Evolutionary conservation across 768 basidiomycete genomes (phyloP).

Genomic region (Phanerochaete carnosa): DNA sequence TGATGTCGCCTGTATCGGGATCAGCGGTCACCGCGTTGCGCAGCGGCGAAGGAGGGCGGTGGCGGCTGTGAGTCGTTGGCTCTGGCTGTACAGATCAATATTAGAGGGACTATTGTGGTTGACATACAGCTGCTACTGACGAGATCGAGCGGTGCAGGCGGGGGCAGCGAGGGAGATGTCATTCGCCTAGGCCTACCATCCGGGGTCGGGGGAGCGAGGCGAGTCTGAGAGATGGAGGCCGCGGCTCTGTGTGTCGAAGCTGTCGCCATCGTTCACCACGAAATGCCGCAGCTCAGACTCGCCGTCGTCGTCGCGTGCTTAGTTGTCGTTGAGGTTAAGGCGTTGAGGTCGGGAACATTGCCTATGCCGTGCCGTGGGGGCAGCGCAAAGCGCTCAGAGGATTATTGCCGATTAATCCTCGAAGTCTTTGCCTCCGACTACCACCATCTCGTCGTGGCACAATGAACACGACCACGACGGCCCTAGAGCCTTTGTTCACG

Average conservation of each 20-base stretch:
- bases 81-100: slow-evolving; percentile 33
- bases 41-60: slow-evolving; percentile 67
- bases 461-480: slow-evolving; percentile 35
- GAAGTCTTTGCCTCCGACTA: slow-evolving; percentile 5
- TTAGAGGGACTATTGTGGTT: slow-evolving; percentile 10
- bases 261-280: slow-evolving; percentile 24
- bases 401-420: slow-evolving; percentile 8
- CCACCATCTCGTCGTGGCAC: slow-evolving; percentile 14
- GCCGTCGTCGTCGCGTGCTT: slow-evolving; percentile 15
- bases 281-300: slow-evolving; percentile 17
- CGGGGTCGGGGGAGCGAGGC: slow-evolving; percentile 24
- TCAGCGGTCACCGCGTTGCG: slow-evolving; percentile 59
- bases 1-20: slow-evolving; percentile 46
- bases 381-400: slow-evolving; percentile 3
- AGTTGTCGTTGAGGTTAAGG: slow-evolving; percentile 26
- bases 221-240: slow-evolving; percentile 21
- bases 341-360: slow-evolving; percentile 5
- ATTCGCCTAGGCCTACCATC: slow-evolving; percentile 24
- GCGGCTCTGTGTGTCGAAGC: slow-evolving; percentile 25
- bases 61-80: slow-evolving; percentile 33
- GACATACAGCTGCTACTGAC: slow-evolving; percentile 24
- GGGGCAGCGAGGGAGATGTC: slow-evolving; percentile 34
- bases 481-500: slow-evolving; percentile 53
- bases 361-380: not conserved
- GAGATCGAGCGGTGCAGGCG: slow-evolving; percentile 38